Conservation (phyloP, 306 rosid genomes). For the Cicer pinnatifidum region DNA sequence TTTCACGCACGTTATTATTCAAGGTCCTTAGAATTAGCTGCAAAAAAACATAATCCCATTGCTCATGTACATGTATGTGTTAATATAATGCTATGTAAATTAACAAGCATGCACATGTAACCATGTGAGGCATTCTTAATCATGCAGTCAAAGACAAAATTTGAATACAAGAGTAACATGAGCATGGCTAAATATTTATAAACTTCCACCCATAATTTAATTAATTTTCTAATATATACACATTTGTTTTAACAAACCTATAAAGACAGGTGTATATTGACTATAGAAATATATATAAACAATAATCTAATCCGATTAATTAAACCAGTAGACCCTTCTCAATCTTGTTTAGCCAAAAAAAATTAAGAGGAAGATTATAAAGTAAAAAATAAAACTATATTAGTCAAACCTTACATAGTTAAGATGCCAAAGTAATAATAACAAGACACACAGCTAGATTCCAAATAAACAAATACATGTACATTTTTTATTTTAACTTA, state of each 20-base stretch:
- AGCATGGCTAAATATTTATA: constrained; percentile 14
- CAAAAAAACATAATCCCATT: neutral
- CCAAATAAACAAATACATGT: constrained; percentile 33
- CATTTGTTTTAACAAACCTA: constrained; percentile 21
- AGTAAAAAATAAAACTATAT: neutral
- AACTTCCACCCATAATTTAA: constrained; percentile 16
- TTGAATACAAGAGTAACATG: constrained; percentile 40
- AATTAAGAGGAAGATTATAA: neutral
- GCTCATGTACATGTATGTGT: neutral
- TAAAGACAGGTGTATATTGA: constrained; percentile 13
- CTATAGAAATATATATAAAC: neutral
- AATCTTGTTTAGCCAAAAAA: constrained; percentile 7
- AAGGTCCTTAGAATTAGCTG: constrained; percentile 7
- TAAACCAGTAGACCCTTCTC: constrained; percentile 3
- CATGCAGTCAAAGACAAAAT: constrained; percentile 42
- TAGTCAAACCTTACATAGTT: constrained; percentile 41
- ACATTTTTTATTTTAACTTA: neutral
- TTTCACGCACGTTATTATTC: neutral
- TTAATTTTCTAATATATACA: neutral
- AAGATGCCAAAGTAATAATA: constrained; percentile 20
- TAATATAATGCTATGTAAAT: constrained; percentile 11
- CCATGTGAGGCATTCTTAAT: constrained; percentile 50
- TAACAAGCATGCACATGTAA: constrained; percentile 54
- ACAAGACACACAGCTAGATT: constrained; percentile 38
- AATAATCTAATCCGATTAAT: constrained; percentile 21